Conservation (phyloP, 2,329 filamentous ascomycete genomes). For the Curvularia hawaiiensis region DNA sequence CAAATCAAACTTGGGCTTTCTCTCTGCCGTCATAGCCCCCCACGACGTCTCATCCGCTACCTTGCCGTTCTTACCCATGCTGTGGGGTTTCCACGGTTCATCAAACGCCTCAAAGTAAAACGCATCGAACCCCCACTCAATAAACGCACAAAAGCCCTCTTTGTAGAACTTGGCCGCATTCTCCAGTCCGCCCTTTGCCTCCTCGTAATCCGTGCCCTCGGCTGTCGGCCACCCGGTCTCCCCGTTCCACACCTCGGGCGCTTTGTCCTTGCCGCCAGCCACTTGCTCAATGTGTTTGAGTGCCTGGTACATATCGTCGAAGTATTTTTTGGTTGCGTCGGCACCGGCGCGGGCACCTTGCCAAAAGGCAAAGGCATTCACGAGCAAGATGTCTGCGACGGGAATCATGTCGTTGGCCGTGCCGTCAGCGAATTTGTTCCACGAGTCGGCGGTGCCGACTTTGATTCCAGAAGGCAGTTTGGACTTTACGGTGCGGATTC, state of each 20-base stretch:
- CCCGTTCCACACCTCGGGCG: constrained; percentile 61
- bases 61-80: constrained; percentile 66
- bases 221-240: constrained; percentile 34
- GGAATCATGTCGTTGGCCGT: constrained; percentile 69
- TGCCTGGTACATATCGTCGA: constrained; percentile 70
- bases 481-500: constrained; percentile 66
- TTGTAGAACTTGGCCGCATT: constrained; percentile 67
- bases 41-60: constrained; percentile 69
- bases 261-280: constrained; percentile 58
- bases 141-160: constrained; percentile 66
- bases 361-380: constrained; percentile 77
- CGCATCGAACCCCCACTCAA: constrained; percentile 69
- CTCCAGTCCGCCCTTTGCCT: constrained; percentile 63
- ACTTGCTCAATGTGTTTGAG: constrained; percentile 66
- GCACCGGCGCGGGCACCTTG: constrained; percentile 62
- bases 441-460: constrained; percentile 72
- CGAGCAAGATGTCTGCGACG: constrained; percentile 65
- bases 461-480: constrained; percentile 58
- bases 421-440: constrained; percentile 74
- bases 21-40: constrained; percentile 68
- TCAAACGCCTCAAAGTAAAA: constrained; percentile 79
- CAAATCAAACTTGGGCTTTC: constrained; percentile 62
- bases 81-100: constrained; percentile 72
- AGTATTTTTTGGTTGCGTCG: constrained; percentile 61
- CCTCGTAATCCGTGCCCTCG: constrained; percentile 65